Base-by-base conservation (phyloP, 768 basidiomycete species). In the Hydnomerulius pinastri region DNA sequence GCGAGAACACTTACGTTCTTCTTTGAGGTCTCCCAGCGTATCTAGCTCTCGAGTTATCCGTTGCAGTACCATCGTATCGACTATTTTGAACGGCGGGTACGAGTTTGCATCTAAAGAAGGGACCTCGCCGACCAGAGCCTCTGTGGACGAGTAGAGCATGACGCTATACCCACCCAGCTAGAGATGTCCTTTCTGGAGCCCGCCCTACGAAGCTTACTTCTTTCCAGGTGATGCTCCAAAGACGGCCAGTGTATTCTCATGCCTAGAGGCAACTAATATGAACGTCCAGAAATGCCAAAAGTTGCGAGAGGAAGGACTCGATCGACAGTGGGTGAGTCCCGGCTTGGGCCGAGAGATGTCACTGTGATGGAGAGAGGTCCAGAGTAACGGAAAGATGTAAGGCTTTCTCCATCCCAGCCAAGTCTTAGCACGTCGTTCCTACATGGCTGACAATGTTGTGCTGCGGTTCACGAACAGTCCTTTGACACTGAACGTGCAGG, bases 241-340 rank as follows among this genome's bases (percentile, higher is more conserved):
- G 48, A 98, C 89, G 5, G 93, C 90, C 33, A 99, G 77, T 4
- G 89, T 82, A 65, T 99, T 99, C 67, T 96, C 94, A 71, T 94
- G 87, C 56, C 87, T 83, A 55, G 83, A 80, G 2, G 94, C 94
- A 53, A n/a, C n/a, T n/a, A n/a, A 98, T 80, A 71, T 98, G 94
- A 3, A 93, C 82, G 63, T 99, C 98, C 62, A 96, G 75, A 62
- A 98, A 96, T 25, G 90, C 86, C 50, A 98, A 80, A 23, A 97
- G 74, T 60, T 93, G 90, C 3, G 90, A 83, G 39, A 98, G 76
- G 65, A 98, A 97, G 1, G 78, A 59, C 17, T 79, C 71, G 37
- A 98, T 78, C 2, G 85, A 66, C 11, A 98, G 71, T 0, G 83
- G 77, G 58, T 78, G 71, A 3, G 70, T 50, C 43, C 79, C 80